Evolutionary conservation across 805 yeast genomes (phyloP), one percentile per base, ranked within the genome.

Genomic region (Sugiyamaella marilandica): DNA sequence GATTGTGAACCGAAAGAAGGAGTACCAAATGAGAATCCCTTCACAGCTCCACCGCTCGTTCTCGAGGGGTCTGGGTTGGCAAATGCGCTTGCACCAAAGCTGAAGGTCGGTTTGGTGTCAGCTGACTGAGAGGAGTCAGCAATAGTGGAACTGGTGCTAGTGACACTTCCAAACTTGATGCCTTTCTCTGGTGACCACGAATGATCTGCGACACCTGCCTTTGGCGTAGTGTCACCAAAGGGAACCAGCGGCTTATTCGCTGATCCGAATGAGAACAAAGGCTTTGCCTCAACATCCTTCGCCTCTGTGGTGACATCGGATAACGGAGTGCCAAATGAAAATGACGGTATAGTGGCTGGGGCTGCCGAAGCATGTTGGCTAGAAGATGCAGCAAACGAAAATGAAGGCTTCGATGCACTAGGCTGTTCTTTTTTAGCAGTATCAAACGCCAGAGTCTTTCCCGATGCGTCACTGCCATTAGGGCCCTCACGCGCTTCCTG

Each of bases 141-240:
- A 14, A 39, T 5, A 16, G 43, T 16, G 11, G 19, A 14, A 16
- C 18, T n/a, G 10, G 16, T 16, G 10, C 13, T 32, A 2, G 47
- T 24, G 19, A 51, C 50, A 18, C 46, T 13, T 2, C 62, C 65
- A 52, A 66, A 66, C 50, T 63, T 66, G 55, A 66, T 63, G 8
- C 65, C 67, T 53, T 63, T 63, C 10, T 59, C 65, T 3, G 70
- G 70, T 3, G 66, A 50, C 70, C 70, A 66, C 1, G 64, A 58
- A 53, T 61, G 59, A 34, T 56, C 50, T 26, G 46, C 41, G 11
- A 19, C 24, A 32, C 47, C 41, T 10, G 41, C 5, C 35, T 18
- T 41, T 11, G 18, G 24, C 29, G 13, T n/a, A 31, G 47, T 5
- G 5, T 51, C 41, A n/a, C 63, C 63, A 54, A 67, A 69, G 14